These are phyloP conservation scores for Dothistroma septosporum DNA, from an alignment of 2,329 filamentous ascomycete species.

Conservation along the genomic window DNA sequence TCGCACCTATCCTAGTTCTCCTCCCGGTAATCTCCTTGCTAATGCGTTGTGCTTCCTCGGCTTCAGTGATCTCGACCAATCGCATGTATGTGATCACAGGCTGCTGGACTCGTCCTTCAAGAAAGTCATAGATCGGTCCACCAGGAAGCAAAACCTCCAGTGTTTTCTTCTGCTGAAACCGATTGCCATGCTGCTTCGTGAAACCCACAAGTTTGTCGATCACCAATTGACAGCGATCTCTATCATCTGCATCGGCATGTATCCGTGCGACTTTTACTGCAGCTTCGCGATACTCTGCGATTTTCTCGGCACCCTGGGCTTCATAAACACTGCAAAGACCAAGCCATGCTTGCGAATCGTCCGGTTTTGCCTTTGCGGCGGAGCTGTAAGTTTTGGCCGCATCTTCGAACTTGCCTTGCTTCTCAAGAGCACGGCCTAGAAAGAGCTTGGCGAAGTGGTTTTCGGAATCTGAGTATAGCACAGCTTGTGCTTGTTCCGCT, in stretches of 20 bases:
- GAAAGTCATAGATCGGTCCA: slow-evolving; percentile 71
- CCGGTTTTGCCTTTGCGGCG: slow-evolving; percentile 66
- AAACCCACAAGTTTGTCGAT: slow-evolving; percentile 77
- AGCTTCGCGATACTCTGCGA: slow-evolving; percentile 70
- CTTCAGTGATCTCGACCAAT: slow-evolving; percentile 77
- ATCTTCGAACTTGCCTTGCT: slow-evolving; percentile 64
- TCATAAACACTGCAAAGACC: slow-evolving; percentile 84
- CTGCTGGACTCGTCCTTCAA: slow-evolving; percentile 78
- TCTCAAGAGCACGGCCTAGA: slow-evolving; percentile 78
- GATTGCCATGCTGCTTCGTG: slow-evolving; percentile 67
- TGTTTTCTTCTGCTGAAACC: slow-evolving; percentile 69
- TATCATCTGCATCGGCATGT: slow-evolving; percentile 62
- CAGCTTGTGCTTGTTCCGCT: slow-evolving; percentile 61
- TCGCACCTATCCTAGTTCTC: slow-evolving; percentile 79
- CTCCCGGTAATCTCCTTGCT: slow-evolving; percentile 87
- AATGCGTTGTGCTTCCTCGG: slow-evolving; percentile 82
- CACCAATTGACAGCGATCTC: slow-evolving; percentile 56
- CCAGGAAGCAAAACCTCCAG: slow-evolving; percentile 73
- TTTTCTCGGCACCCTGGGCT: slow-evolving; percentile 59
- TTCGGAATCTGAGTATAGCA: slow-evolving; percentile 67
- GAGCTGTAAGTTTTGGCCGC: slow-evolving; percentile 72
- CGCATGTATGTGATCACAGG: slow-evolving; percentile 76
- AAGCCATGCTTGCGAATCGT: slow-evolving; percentile 84
- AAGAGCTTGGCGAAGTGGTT: slow-evolving; percentile 90
- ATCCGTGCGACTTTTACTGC: slow-evolving; percentile 71